Conservation (phyloP, 148 eudicot genomes). For the Nyssa sinensis region DNA sequence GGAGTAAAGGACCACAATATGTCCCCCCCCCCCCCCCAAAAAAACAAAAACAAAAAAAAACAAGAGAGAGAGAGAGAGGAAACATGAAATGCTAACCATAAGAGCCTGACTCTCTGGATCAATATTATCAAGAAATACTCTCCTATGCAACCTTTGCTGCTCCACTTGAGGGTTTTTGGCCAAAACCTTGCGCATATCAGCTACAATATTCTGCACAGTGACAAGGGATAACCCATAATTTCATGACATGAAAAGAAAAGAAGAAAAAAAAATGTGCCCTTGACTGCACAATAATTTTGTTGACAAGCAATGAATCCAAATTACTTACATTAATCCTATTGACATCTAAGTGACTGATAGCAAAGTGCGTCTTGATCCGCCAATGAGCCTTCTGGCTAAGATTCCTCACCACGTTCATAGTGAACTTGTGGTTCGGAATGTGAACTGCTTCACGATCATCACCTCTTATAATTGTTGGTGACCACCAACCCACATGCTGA, state of each 20-base stretch:
- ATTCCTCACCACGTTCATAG: slow-evolving; percentile 78
- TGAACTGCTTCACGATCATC: slow-evolving; percentile 94
- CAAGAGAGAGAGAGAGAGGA: background rate
- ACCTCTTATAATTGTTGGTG: slow-evolving; percentile 83
- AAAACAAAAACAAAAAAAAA: background rate
- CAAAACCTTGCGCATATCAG: slow-evolving; percentile 94
- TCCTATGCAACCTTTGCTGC: slow-evolving; percentile 74
- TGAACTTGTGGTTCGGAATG: slow-evolving; percentile 83
- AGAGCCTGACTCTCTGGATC: slow-evolving; percentile 84
- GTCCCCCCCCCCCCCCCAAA: too few species aligned
- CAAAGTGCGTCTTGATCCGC: slow-evolving; percentile 83
- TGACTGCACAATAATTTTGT: background rate
- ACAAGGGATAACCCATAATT: background rate
- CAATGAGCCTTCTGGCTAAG: slow-evolving; percentile 86
- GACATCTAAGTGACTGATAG: slow-evolving; percentile 77
- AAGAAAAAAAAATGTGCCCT: background rate
- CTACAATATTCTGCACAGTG: slow-evolving; percentile 65
- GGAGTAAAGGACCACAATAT: too few species aligned
- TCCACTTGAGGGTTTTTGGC: slow-evolving; percentile 87
- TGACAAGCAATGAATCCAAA: slow-evolving; percentile 1
- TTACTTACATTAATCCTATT: slow-evolving; percentile 68
- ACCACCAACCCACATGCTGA: slow-evolving; percentile 94
- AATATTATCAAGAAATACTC: slow-evolving; percentile 71
- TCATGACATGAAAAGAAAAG: slow-evolving; percentile 6
- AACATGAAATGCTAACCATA: slow-evolving; percentile 34